These are phyloP conservation scores for Vitis riparia DNA, from an alignment of 164 flowering plant genomes.

Conservation along the genomic window DNA sequence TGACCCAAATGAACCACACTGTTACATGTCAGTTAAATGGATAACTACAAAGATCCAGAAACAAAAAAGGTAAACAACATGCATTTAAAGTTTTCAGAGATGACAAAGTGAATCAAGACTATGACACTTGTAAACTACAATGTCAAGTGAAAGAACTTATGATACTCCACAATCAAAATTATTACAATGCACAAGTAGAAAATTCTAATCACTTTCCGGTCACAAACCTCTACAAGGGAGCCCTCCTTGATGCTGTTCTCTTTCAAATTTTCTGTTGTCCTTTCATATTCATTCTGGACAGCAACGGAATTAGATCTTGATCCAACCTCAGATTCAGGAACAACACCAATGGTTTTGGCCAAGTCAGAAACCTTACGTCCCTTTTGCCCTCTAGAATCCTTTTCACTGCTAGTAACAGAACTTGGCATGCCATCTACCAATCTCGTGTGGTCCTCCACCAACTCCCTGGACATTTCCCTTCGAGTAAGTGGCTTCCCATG, in stretches of 20 bases:
- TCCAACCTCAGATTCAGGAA: conserved; percentile 41
- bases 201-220: neutral
- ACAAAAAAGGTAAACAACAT: neutral
- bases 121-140: neutral
- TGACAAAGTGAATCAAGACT: neutral
- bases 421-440: conserved; percentile 29
- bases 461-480: conserved; percentile 21
- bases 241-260: conserved; percentile 60
- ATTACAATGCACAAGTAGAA: neutral
- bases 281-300: conserved; percentile 20
- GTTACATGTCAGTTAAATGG: too few relatives aligned
- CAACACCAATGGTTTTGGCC: conserved; percentile 30
- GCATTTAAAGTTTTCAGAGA: too few relatives aligned
- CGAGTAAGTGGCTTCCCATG: conserved; percentile 21
- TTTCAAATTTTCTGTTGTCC: conserved; percentile 15
- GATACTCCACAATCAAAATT: neutral
- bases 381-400: conserved; percentile 29
- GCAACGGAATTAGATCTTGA: conserved; percentile 17
- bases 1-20: too few relatives aligned
- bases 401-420: conserved; percentile 30
- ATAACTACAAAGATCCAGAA: too few relatives aligned
- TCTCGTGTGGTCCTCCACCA: conserved; percentile 21
- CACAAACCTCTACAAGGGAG: conserved; percentile 78
- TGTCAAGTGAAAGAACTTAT: neutral
- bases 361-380: conserved; percentile 29